Percentiles rank a stretch among this genome's conserved stretches.
Conservation (phyloP, 306 rosid genomes). For the Citrullus amarus region DNA sequence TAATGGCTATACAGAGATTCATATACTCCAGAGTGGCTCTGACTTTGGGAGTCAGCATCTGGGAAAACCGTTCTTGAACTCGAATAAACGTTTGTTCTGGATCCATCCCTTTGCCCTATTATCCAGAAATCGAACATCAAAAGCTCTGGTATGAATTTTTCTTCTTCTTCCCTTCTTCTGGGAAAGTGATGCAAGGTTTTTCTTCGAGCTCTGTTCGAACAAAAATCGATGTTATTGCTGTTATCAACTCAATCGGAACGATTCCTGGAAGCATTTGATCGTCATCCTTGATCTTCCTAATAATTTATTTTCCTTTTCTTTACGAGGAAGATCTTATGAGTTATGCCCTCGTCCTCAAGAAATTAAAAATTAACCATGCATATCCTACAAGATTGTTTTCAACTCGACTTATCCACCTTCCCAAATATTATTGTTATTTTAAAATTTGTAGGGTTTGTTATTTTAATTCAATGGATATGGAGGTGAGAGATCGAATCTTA, state of each 20-base stretch:
- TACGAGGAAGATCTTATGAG: background rate
- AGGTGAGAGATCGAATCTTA: background rate
- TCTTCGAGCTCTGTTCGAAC: background rate
- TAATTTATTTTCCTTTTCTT: background rate
- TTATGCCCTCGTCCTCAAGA: background rate
- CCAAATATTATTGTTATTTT: background rate
- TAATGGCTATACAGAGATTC: conserved; percentile 61
- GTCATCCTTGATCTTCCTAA: background rate
- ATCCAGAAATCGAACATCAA: background rate
- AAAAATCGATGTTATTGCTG: background rate
- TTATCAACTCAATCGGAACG: background rate
- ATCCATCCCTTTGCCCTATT: conserved; percentile 39
- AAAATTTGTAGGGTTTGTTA: background rate
- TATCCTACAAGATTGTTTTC: background rate
- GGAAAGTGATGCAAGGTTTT: background rate
- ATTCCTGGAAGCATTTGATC: background rate
- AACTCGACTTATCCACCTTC: background rate
- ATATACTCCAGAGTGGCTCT: conserved; percentile 85
- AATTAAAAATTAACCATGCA: background rate
- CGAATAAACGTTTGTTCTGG: conserved; percentile 95
- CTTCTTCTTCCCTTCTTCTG: background rate
- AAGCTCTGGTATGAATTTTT: background rate
- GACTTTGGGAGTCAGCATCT: conserved; percentile 79
- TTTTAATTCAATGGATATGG: background rate
- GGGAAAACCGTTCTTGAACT: conserved; percentile 88